Conservation (phyloP, 768 basidiomycete genomes). For the Suillus decipiens region DNA sequence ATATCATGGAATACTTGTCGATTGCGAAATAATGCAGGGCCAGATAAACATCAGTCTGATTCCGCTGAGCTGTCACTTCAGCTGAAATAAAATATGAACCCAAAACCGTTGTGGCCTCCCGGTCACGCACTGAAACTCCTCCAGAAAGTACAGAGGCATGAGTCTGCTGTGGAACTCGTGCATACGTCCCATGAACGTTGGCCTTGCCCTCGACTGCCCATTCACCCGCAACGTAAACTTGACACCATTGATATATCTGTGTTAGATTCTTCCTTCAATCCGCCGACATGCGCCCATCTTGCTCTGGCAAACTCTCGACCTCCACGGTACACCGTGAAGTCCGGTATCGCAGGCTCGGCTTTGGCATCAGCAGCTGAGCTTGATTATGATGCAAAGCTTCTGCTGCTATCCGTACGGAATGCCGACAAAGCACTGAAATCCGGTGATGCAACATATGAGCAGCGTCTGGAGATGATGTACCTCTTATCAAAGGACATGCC, state of each 20-base stretch:
- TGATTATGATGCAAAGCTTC: constrained; percentile 71
- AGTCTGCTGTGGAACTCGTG: constrained; percentile 57
- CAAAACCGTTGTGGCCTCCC: constrained; percentile 14
- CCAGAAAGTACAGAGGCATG: constrained; percentile 44
- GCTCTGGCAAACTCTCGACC: constrained; percentile 59
- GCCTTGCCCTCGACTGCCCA: constrained; percentile 47
- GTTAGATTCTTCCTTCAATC: constrained; percentile 94
- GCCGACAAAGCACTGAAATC: constrained; percentile 77
- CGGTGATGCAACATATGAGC: constrained; percentile 71
- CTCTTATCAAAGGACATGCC: constrained; percentile 56
- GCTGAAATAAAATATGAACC: neutral
- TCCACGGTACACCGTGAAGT: constrained; percentile 11
- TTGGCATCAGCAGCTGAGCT: constrained; percentile 7
- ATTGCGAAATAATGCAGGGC: neutral
- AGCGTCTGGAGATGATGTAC: constrained; percentile 86
- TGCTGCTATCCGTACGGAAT: constrained; percentile 84
- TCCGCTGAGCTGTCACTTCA: neutral
- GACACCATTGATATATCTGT: constrained; percentile 57
- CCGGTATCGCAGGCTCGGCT: neutral
- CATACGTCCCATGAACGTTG: constrained; percentile 61
- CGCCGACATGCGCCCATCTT: constrained; percentile 84
- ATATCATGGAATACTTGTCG: neutral
- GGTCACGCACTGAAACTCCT: constrained; percentile 21
- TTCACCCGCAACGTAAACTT: constrained; percentile 8
- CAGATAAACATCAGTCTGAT: neutral